Base-by-base conservation (phyloP, 2,329 filamentous ascomycete species). In the Alternaria alternata region DNA sequence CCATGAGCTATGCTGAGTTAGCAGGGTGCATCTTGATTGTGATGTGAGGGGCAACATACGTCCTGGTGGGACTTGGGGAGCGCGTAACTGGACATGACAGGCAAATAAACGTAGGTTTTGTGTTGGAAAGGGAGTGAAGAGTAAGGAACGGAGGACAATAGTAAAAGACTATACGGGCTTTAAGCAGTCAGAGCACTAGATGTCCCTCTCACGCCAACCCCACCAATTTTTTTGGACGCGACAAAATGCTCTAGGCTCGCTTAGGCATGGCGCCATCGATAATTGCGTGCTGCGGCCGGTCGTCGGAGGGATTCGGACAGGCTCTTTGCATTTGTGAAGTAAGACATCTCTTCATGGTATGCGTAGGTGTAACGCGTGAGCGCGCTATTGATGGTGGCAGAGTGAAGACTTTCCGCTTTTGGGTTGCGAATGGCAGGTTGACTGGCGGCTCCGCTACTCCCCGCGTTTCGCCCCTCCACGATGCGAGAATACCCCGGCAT, bases 1-100 rank as follows among this genome's bases (percentile, higher is more conserved):
- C 92, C 85, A 99, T 92, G 88, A 98, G 89, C 93, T 97, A 74
- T 73, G 51, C 57, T 79, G 75, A 78, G 79, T 81, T 77, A 82
- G 67, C 67, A 68, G 62, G 39, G 30, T 42, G 39, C 51, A 30
- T 49, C 60, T 51, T 59, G 34, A 64, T 64, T 58, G 54, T 51
- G 56, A 36, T 16, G 49, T 61, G 66, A 59, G 68, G 71, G 62
- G 65, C 81, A 54, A 61, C 85, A 77, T 78, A 89, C 87, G 75
- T 89, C 87, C 81, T 87, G 83, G 82, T 91, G 88, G 78, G 86
- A 83, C 79, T 87, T 81, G 63, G 88, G 84, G 57, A 91, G 85
- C 72, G 88, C 88, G 82, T 91, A 90, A 75, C 80, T 81, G 62
- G 78, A 72, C 76, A 79, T 79, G 54, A 30, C 70, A 54, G 47